Conservation (phyloP, 257 asterid genomes). For the Nicotiana tomentosiformis region DNA sequence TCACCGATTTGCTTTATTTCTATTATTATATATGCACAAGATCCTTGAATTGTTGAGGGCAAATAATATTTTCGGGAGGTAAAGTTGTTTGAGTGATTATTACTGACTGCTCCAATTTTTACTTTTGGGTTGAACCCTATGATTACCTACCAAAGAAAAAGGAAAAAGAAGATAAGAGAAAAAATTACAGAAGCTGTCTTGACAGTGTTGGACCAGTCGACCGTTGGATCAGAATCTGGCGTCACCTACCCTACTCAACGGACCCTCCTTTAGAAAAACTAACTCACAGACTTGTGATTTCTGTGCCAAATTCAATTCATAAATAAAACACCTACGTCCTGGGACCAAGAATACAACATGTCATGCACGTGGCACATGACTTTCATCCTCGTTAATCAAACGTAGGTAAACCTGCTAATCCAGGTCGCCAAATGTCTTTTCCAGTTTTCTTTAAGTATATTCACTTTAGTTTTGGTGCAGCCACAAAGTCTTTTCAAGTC, state of each 20-base stretch:
- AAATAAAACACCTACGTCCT: background rate
- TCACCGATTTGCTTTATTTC: no score
- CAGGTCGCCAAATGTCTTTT: background rate
- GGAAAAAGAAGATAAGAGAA: background rate
- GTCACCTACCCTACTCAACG: background rate
- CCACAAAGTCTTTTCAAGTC: constrained; percentile 1
- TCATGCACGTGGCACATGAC: background rate
- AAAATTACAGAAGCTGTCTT: background rate
- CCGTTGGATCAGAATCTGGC: background rate
- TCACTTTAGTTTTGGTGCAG: background rate
- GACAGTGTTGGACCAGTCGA: background rate
- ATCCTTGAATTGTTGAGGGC: background rate
- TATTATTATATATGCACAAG: background rate
- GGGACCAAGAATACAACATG: background rate
- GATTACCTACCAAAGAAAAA: background rate
- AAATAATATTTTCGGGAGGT: background rate
- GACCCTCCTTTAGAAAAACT: background rate
- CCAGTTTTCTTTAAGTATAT: background rate
- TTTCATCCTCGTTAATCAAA: background rate
- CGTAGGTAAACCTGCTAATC: background rate
- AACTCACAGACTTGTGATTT: background rate
- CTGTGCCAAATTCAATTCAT: background rate
- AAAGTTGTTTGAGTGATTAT: background rate
- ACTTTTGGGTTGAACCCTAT: background rate
- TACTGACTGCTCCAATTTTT: background rate